phyloP scores from a whole-genome alignment of 345 rosid species.

The Pseudoturritis turrita region DNA sequence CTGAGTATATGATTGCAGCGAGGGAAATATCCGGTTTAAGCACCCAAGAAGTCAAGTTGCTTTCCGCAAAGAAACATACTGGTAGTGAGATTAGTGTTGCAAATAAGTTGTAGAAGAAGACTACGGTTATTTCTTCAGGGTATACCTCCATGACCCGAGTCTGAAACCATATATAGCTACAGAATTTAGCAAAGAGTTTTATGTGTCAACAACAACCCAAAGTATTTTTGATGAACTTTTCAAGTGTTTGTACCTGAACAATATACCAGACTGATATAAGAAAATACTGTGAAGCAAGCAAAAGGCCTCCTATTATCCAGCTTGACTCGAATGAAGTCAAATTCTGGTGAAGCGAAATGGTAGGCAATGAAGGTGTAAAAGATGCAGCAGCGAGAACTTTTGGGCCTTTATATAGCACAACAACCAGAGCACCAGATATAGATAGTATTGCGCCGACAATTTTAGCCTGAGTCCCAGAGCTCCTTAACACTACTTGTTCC shows the following conservation, averaged over 20 bases:
- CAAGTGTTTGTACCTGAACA: conserved; percentile 7
- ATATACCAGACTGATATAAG: conserved; percentile 9
- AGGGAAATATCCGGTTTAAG: conserved; percentile 25
- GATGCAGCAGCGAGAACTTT: neutral
- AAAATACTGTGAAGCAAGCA: conserved; percentile 4
- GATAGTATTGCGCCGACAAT: conserved; percentile 5
- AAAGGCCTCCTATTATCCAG: conserved; percentile 11
- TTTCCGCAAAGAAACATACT: conserved; percentile 34
- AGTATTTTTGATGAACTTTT: neutral
- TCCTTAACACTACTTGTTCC: conserved; percentile 1
- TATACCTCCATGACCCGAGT: conserved; percentile 35
- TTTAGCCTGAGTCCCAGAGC: conserved; percentile 12
- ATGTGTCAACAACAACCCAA: neutral
- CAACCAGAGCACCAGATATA: conserved; percentile 18
- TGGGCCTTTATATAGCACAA: conserved; percentile 22
- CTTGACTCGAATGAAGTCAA: neutral
- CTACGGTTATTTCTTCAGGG: conserved; percentile 25
- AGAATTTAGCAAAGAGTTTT: neutral
- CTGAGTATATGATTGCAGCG: conserved; percentile 33
- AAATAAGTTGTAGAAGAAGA: conserved; percentile 28
- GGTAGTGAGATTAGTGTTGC: conserved; percentile 26
- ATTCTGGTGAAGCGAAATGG: neutral
- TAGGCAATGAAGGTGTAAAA: neutral
- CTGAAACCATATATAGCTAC: conserved; percentile 11
- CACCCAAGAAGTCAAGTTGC: conserved; percentile 35